Conservation (phyloP, 2,329 filamentous ascomycete species). For the Aspergillus pseudoviridinutans region DNA sequence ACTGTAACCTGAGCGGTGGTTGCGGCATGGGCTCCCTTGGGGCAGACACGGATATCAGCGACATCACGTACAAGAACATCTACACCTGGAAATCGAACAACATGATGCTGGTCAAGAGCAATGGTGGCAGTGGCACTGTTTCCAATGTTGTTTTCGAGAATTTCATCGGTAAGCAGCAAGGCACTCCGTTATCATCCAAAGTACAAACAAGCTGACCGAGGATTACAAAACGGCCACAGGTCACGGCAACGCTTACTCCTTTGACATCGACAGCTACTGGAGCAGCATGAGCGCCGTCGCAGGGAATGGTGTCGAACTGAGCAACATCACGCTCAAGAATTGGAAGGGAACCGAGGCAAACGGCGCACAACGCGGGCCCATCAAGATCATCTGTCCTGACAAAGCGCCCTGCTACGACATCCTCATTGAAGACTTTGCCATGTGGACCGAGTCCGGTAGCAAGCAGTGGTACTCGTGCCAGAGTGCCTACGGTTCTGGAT, state of each 20-base stretch:
- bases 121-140: conserved; percentile 54
- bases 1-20: conserved; percentile 60
- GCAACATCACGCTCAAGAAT: conserved; percentile 51
- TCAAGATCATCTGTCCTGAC: conserved; percentile 51
- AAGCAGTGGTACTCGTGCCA: conserved; percentile 42
- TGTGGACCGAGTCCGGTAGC: conserved; percentile 37
- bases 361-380: conserved; percentile 49
- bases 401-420: conserved; percentile 52
- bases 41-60: conserved; percentile 46
- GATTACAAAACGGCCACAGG: conserved; percentile 27
- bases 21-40: conserved; percentile 56
- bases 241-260: conserved; percentile 55
- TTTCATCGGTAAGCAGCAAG: conserved; percentile 43
- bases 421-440: conserved; percentile 48
- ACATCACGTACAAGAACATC: conserved; percentile 54
- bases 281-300: conserved; percentile 35
- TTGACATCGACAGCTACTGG: conserved; percentile 56
- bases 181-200: background rate
- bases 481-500: conserved; percentile 48
- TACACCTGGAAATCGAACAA: conserved; percentile 60
- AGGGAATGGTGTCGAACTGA: conserved; percentile 51
- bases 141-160: conserved; percentile 50
- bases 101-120: conserved; percentile 61
- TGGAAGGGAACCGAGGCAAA: conserved; percentile 53
- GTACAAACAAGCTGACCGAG: background rate